Base-by-base conservation (phyloP, 2,329 filamentous ascomycete genomes). In the Colletotrichum salicis region DNA sequence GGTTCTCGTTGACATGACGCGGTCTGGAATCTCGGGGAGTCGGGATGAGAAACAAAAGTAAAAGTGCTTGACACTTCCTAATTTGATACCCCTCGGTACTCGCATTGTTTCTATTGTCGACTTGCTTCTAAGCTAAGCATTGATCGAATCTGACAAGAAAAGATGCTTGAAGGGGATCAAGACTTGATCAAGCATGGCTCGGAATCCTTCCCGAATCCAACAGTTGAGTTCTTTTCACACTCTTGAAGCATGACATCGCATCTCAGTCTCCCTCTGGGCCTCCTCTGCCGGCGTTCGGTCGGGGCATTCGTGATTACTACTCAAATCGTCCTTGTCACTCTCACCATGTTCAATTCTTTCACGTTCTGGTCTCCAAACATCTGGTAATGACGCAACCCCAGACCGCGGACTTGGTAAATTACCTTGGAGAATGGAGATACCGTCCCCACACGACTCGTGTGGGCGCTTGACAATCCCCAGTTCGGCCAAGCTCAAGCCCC, bases 391-490 rank as follows among this genome's bases (percentile, higher is more conserved):
- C 68, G 58, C 52, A 63, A 62, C 37, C 24, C 31, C 29, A 27
- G 41, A 54, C 51, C 56, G 27, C 29, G 62, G 7, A 33, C 37
- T 37, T 27, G 55, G 56, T 35, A 58, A 58, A 41, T 58, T 33
- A 6, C 8, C 31, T 19, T 22, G 51, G n/a, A 19, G 3, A 22
- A 15, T 66, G 56, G 57, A 41, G 51, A 22, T 31, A n/a, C 24
- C n/a, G 15, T 59, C 64, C 35, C 58, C 64, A 63, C 64, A 56
- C 29, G 27, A 31, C 31, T 54, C 41, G 48, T 57, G 19, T 37
- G 57, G 69, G 64, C 59, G 69, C 33, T 63, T 68, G 54, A 59
- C 24, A 52, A 5, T 3, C 24, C 64, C 64, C 58, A 64, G 59
- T 68, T 7, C 3, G 64, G 52, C 58, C 45, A 55, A 54, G 48